These are phyloP conservation scores for Phytophthora rubi DNA, from an alignment of 352 stramenopile genomes.

Conservation along the genomic window DNA sequence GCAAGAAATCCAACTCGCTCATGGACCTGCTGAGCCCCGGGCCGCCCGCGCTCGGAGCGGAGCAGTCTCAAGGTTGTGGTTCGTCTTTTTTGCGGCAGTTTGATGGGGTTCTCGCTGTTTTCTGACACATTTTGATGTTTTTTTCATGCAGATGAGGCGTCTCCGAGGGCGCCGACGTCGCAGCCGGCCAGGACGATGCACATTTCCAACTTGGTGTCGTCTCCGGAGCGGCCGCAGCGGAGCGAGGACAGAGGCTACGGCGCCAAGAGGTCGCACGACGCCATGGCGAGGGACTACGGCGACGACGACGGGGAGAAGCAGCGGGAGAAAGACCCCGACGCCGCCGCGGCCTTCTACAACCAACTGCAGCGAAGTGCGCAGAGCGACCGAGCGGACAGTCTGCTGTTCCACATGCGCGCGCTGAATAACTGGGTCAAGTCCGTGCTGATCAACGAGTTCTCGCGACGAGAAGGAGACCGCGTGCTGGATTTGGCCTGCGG, in stretches of 20 bases:
- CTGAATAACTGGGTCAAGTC: conserved; percentile 99
- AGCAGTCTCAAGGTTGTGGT: conserved; percentile 39
- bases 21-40: conserved; percentile 76
- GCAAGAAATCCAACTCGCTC: conserved; percentile 82
- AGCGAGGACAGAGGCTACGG: conserved; percentile 10
- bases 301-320: conserved; percentile 16
- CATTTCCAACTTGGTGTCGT: conserved; percentile 65
- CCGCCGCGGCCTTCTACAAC: conserved; percentile 86
- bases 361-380: conserved; percentile 77
- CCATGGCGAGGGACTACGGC: conserved; percentile 51
- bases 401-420: conserved; percentile 97
- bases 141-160: conserved; percentile 26
- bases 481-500: conserved; percentile 98
- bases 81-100: no score
- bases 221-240: conserved; percentile 24
- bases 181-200: conserved; percentile 44
- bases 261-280: conserved; percentile 61
- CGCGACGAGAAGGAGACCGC: conserved; percentile 72
- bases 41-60: conserved; percentile 43
- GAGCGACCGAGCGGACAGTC: conserved; percentile 84
- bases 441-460: conserved; percentile 93
- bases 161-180: conserved; percentile 15
- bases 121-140: neutral
- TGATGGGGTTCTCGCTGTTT: neutral
- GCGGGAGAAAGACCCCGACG: conserved; percentile 59